Base-by-base conservation (phyloP, 306 rosid species). In the Cucurbita argyrosperma region DNA sequence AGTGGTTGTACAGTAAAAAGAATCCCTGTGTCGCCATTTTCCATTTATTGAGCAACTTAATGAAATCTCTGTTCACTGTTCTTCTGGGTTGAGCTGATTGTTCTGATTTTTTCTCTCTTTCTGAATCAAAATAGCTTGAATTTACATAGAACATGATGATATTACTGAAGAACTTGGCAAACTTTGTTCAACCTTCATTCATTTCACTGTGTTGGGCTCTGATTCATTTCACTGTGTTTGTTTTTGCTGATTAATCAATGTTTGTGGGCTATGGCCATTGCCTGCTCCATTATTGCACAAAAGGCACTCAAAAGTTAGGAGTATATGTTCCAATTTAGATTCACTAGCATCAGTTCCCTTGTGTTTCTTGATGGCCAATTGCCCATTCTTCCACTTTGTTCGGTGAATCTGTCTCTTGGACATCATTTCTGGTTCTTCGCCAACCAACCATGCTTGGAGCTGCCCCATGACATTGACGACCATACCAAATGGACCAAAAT, bases 1-100 rank as follows among this genome's bases (percentile, higher is more conserved):
- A 40, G 98, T 93, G 79, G 84, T 90, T 93, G 98, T 93, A 87
- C 94, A 90, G 86, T 89, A 46, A 52, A 42, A 37, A 16, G 14
- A 45, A 2, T 54, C 43, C 35, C 74, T 79, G 72, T 64, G 63
- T 70, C 67, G 67, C 43, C 1, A 45, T 55, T 51, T 58, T 67
- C 13, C 12, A 69, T 69, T 12, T 51, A 4, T 69, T 69, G 57
- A 69, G 43, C 26, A 16, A 14, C 15, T 39, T 63, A 42, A 65
- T 65, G 37, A 42, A 18, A 42, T 63, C 13, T 63, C 14, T 37
- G 46, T 42, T 61, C 40, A 37, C 12, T 58, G 4, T 37, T 60
- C 7, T 61, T 61, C 67, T 61, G 67, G 67, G 46, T 37, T 37
- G 40, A 61, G 39, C 8, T 38, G 43, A 62, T 38, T 62, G 47